A percentile compares a stretch with the other conserved stretches of the same genome.
Conservation (phyloP, 805 yeast genomes). For the Starmerella ratchasimensis region DNA sequence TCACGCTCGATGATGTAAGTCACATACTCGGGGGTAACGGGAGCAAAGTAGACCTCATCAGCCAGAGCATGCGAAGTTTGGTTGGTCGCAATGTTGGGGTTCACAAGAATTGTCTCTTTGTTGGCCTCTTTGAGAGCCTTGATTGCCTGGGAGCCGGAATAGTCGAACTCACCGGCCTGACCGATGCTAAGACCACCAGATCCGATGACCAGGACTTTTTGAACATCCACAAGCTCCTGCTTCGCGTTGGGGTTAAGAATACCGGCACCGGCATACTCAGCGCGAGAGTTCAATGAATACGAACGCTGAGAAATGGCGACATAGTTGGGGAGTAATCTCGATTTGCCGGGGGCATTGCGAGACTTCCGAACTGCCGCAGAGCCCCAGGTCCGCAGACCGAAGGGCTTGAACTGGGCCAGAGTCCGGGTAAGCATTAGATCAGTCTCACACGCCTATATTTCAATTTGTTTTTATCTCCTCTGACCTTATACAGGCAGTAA, state of each 20-base stretch:
- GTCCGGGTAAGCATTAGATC: conserved; percentile 13
- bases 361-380: conserved; percentile 15
- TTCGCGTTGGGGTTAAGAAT: conserved; percentile 24
- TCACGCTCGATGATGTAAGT: conserved; percentile 91
- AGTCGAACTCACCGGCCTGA: conserved; percentile 97
- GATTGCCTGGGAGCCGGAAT: conserved; percentile 90
- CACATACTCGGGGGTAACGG: conserved; percentile 94
- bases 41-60: conserved; percentile 87
- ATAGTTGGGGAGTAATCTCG: conserved; percentile 15
- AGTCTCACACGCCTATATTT: too few species aligned
- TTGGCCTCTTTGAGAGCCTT: conserved; percentile 87
- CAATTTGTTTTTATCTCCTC: too few species aligned
- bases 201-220: conserved; percentile 81
- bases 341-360: conserved; percentile 15
- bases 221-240: conserved; percentile 54
- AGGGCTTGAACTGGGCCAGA: conserved; percentile 11
- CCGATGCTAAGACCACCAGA: conserved; percentile 97
- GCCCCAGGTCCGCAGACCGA: conserved; percentile 10
- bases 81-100: conserved; percentile 93
- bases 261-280: conserved; percentile 29
- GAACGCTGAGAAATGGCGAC: too few species aligned
- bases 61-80: conserved; percentile 93
- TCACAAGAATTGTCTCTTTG: conserved; percentile 71
- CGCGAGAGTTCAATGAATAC: conserved; percentile 12
- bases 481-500: too few species aligned